These are phyloP conservation scores for Dendrocalamus sinicus DNA, from an alignment of 176 grass and related monocot genomes.

Conservation along the genomic window DNA sequence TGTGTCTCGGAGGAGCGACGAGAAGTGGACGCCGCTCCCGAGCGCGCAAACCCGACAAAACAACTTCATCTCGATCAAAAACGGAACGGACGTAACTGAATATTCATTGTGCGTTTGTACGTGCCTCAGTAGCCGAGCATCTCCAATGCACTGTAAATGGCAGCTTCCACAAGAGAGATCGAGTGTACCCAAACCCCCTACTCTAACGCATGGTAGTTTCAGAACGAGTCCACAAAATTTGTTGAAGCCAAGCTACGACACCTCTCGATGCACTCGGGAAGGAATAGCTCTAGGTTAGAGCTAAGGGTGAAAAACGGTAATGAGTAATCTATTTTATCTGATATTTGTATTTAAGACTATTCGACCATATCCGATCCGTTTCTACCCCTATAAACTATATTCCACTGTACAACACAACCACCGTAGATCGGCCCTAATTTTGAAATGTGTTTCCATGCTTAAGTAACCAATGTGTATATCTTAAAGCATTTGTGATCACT, in stretches of 20 bases:
- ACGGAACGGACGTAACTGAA: neutral
- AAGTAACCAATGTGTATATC: neutral
- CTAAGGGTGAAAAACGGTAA: no score
- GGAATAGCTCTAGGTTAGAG: neutral
- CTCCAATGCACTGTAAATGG: neutral
- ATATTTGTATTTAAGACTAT: no score
- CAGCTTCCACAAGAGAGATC: no score
- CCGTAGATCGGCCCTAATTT: no score
- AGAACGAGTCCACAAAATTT: neutral
- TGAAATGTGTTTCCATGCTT: no score
- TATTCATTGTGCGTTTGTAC: neutral
- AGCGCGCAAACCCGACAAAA: conserved; percentile 17
- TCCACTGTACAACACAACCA: no score
- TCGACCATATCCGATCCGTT: no score
- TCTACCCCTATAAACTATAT: no score
- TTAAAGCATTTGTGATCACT: no score
- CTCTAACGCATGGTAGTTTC: neutral
- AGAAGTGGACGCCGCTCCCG: neutral
- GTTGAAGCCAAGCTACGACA: neutral
- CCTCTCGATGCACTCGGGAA: neutral
- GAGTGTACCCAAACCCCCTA: no score
- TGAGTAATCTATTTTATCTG: no score
- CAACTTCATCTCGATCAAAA: neutral
- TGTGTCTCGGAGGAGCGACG: neutral
- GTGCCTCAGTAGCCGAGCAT: neutral